phyloP scores from a whole-genome alignment of 129 eudicot genomes.

The Gnaphalium uliginosum region DNA sequence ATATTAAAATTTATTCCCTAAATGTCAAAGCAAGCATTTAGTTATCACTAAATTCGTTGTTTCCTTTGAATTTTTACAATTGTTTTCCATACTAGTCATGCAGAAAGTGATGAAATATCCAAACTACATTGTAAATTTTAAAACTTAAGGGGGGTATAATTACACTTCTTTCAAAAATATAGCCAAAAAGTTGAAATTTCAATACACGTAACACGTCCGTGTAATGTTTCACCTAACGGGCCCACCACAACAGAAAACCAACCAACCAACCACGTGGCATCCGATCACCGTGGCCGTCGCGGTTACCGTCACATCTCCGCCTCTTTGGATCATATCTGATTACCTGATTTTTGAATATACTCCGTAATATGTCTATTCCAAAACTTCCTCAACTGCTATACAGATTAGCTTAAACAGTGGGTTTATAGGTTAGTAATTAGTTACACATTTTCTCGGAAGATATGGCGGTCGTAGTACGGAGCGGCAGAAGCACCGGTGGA shows the following conservation, averaged over 20 bases:
- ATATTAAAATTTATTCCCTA: no score
- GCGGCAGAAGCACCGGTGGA: constrained; percentile 60
- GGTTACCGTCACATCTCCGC: not conserved
- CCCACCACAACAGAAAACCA: constrained; percentile 32
- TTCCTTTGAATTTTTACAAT: no score
- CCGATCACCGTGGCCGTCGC: constrained; percentile 21
- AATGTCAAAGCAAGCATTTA: no score
- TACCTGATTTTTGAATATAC: constrained; percentile 5
- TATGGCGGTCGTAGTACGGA: constrained; percentile 76
- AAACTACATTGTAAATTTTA: not conserved
- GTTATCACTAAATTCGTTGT: no score
- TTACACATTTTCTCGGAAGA: not conserved
- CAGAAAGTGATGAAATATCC: no score
- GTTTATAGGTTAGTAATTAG: not conserved
- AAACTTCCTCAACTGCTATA: not conserved
- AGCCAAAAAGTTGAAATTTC: not conserved
- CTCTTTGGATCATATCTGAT: constrained; percentile 10
- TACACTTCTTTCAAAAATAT: not conserved
- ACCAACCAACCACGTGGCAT: constrained; percentile 10
- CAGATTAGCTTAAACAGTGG: not conserved
- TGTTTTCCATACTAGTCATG: no score
- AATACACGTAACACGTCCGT: not conserved
- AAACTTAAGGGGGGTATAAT: not conserved
- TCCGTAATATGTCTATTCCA: not conserved
- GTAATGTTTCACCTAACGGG: not conserved